Percentiles rank a stretch among this genome's conserved stretches.
phyloP scores from a whole-genome alignment of 2,329 filamentous ascomycete genomes.

The Trichoderma citrinoviride region DNA sequence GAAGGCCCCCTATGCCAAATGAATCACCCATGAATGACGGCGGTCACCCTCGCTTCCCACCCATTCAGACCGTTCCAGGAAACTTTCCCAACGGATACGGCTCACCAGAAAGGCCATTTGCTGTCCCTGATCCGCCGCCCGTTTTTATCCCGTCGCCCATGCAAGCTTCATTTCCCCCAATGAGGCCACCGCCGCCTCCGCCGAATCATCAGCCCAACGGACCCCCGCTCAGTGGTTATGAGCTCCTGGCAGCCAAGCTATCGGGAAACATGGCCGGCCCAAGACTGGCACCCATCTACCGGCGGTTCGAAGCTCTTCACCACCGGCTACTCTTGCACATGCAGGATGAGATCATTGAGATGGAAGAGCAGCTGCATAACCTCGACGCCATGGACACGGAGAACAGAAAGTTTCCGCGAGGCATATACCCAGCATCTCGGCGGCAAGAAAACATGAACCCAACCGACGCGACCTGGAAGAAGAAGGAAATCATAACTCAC shows the following conservation, averaged over 20 bases:
- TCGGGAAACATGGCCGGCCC: conserved; percentile 29
- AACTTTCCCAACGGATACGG: conserved; percentile 9
- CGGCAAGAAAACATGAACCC: conserved; percentile 54
- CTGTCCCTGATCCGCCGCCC: neutral
- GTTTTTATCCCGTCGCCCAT: conserved; percentile 10
- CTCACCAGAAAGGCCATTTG: conserved; percentile 14
- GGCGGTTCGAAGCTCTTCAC: conserved; percentile 77
- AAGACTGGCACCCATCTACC: conserved; percentile 64
- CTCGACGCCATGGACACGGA: conserved; percentile 62
- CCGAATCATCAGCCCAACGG: conserved; percentile 30
- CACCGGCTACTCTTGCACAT: conserved; percentile 79
- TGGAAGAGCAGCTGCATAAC: conserved; percentile 72
- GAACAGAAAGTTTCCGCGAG: conserved; percentile 41
- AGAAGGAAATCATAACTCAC: conserved; percentile 58
- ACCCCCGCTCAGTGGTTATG: conserved; percentile 56
- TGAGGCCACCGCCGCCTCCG: neutral
- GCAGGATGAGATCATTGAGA: conserved; percentile 78
- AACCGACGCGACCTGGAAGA: conserved; percentile 57
- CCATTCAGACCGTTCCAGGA: neutral
- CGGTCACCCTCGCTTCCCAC: conserved; percentile 3
- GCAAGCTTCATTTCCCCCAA: conserved; percentile 7
- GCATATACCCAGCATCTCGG: conserved; percentile 57
- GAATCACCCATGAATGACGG: neutral
- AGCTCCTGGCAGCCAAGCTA: conserved; percentile 58
- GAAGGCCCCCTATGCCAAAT: neutral